phyloP scores from a whole-genome alignment of 176 grass and related monocot species.

The Themeda triandra region DNA sequence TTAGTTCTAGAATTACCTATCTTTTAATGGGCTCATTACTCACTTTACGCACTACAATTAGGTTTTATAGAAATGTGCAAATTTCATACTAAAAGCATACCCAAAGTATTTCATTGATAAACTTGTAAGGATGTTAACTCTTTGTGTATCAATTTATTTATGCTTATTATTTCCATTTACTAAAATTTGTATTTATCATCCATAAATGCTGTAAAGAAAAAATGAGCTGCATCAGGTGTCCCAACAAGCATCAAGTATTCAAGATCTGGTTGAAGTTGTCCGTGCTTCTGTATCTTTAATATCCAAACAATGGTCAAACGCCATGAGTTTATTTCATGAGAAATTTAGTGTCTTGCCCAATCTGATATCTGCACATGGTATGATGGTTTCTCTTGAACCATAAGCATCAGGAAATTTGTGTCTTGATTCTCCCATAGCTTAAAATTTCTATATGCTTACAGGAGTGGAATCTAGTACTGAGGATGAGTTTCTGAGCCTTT shows the following conservation, averaged over 20 bases:
- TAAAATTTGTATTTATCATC: conserved; percentile 1
- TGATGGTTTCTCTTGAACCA: conserved; percentile 28
- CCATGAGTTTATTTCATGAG: conserved; percentile 80
- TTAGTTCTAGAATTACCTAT: conserved; percentile 25
- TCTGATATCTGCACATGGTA: conserved; percentile 85
- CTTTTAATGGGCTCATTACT: not conserved
- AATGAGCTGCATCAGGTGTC: conserved; percentile 98
- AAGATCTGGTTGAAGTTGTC: conserved; percentile 86
- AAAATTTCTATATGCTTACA: conserved; percentile 37
- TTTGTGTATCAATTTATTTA: not conserved
- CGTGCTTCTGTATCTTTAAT: conserved; percentile 81
- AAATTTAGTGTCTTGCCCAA: conserved; percentile 69
- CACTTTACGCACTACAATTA: not conserved
- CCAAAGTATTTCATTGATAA: conserved; percentile 7
- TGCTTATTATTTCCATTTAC: conserved; percentile 14
- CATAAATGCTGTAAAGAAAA: conserved; percentile 60
- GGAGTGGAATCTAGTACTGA: conserved; percentile 69
- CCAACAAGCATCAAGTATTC: conserved; percentile 96
- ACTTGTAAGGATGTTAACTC: conserved; percentile 8
- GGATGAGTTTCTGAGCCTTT: conserved; percentile 88
- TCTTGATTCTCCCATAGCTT: not conserved
- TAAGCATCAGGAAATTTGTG: not conserved
- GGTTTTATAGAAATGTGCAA: conserved; percentile 10
- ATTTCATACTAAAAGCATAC: conserved; percentile 19
- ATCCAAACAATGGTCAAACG: conserved; percentile 87